A percentile compares a stretch with the other conserved stretches of the same genome.
These are phyloP conservation scores for Dictyostelium intermedium DNA, from an alignment of 78 protist species.

Conservation along the genomic window DNA sequence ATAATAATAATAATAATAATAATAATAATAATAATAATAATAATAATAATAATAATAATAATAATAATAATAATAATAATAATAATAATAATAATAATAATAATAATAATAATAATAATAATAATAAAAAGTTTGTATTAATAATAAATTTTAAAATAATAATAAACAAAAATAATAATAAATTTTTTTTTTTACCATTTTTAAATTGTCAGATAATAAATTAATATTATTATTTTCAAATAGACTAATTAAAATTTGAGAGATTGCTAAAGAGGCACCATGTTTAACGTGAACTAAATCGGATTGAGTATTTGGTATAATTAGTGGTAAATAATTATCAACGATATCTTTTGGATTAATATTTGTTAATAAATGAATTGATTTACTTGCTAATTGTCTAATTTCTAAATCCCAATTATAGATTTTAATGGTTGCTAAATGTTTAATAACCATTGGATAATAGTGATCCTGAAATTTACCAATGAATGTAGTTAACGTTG, in stretches of 20 bases:
- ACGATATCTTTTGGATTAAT: background rate
- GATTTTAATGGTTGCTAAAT: slow-evolving; percentile 76
- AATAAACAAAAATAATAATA: background rate
- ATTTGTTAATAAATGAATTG: slow-evolving; percentile 47
- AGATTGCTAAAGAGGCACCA: slow-evolving; percentile 80
- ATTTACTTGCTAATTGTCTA: slow-evolving; percentile 83
- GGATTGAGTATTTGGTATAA: slow-evolving; percentile 16
- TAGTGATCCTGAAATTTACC: slow-evolving; percentile 77
- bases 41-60: no score
- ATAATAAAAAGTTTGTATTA: no score
- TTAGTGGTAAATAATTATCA: slow-evolving; percentile 6
- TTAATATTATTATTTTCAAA: background rate
- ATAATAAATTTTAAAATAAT: background rate
- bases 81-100: no score
- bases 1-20: background rate
- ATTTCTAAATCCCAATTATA: slow-evolving; percentile 92
- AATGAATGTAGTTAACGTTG: slow-evolving; percentile 58
- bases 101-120: no score
- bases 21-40: background rate
- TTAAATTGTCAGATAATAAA: background rate
- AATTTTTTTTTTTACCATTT: background rate
- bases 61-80: no score
- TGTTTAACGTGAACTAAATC: slow-evolving; percentile 79
- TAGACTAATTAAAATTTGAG: slow-evolving; percentile 66
- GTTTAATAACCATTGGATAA: slow-evolving; percentile 60